Base-by-base conservation (phyloP, 768 basidiomycete genomes). In the Cystofilobasidium capitatum region DNA sequence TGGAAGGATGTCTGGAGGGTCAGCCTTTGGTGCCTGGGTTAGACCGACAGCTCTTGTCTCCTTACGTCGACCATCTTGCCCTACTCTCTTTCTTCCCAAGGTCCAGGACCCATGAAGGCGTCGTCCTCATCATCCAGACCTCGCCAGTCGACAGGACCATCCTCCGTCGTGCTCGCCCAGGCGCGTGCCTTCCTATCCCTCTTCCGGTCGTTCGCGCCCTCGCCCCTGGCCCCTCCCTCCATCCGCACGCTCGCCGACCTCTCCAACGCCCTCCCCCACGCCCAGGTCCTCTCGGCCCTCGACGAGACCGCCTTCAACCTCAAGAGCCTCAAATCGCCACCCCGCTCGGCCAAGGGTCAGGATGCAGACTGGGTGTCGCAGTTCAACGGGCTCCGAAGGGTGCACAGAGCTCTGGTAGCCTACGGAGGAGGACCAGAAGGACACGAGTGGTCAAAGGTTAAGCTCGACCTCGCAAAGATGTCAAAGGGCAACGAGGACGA, bases 321-420 rank as follows among this genome's bases (percentile, higher is more conserved):
- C 64, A 58, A 58, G 44, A 37, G 36, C 20, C 55, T 24, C 83
- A 86, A 14, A 79, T 83, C 7, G 80, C 85, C 0, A 37, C 49
- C 24, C 35, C 55, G 29, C 57, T 47, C 26, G 7, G 51, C 49
- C 77, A 82, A 22, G 85, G 88, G 63, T 81, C 81, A 2, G 12
- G 84, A 87, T 14, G 89, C 91, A 73, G 92, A 89, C 77, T 94
- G 91, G 91, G 88, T 91, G 65, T 78, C 91, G 37, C 85, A 90
- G 16, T 90, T 91, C 77, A 86, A 82, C 76, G 77, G 86, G 12
- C 82, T 93, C 69, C 93, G 93, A 74, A 84, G 87, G 29, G 81
- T 92, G 60, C 92, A 90, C 77, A 83, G 91, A 54, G 83, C 91
- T 44, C 87, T 92, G 80, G 89, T 88, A 1, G 88, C 90, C 74